Conservation (phyloP, 176 grass and related monocot species). For the Oryza coarctata region DNA sequence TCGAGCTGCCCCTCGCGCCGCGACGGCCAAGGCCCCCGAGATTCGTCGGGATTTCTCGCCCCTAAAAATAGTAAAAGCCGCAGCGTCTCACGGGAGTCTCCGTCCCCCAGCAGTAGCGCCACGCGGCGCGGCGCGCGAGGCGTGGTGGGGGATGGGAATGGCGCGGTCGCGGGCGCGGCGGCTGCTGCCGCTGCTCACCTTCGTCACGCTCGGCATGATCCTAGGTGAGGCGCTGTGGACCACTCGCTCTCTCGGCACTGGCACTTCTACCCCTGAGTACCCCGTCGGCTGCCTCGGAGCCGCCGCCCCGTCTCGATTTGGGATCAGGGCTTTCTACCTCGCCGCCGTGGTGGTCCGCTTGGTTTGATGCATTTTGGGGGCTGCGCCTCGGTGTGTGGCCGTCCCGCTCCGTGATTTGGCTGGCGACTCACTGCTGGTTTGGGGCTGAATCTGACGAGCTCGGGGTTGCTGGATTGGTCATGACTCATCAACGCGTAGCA, state of each 20-base stretch:
- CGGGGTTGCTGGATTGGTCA: neutral
- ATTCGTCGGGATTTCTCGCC: neutral
- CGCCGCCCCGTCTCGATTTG: neutral
- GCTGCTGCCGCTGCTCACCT: slow-evolving; percentile 55
- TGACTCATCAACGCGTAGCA: neutral
- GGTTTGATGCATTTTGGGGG: neutral
- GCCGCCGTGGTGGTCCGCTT: neutral
- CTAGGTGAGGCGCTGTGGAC: slow-evolving; percentile 37
- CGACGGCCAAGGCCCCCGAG: neutral
- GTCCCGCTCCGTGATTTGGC: neutral
- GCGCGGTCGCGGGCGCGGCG: slow-evolving; percentile 38
- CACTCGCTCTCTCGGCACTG: too few species aligned
- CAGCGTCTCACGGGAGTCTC: too few species aligned
- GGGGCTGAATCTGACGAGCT: neutral
- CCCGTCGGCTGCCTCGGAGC: neutral
- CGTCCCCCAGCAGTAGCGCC: too few species aligned
- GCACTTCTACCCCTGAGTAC: neutral
- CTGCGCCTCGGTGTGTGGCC: too few species aligned
- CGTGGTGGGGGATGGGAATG: slow-evolving; percentile 24
- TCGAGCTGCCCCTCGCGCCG: too few species aligned
- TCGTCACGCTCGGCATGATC: slow-evolving; percentile 64
- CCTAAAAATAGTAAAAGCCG: neutral
- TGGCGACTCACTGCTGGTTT: neutral
- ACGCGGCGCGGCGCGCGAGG: neutral
- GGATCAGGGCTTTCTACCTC: neutral